Base-by-base conservation (phyloP, 1,139 yeast genomes). In the Meyerozyma smithsonii region DNA sequence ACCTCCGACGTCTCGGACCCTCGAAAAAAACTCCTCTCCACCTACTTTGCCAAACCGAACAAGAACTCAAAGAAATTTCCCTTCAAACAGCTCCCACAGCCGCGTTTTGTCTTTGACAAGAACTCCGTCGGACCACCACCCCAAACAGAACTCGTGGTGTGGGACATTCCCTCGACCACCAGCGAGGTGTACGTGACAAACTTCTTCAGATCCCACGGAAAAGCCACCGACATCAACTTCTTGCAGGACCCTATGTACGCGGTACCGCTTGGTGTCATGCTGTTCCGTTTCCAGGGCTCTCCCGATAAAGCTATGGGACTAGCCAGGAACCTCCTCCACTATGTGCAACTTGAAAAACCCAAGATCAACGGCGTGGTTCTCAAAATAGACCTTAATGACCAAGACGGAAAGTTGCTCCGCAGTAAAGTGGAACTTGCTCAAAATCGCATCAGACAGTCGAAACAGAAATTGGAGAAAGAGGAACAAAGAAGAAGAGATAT, bases 121-220 rank as follows among this genome's bases (percentile, higher is more conserved):
- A 72, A 83, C 51, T 86, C 95, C 0, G 58, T 88, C 18, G 95
- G 95, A 0, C 82, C 84, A 0, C 79, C 82, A 10, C 96, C 96
- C 0, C 74, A 81, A 4, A 67, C 79, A 4, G 87, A 84, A 51
- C 59, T 89, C 28, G 75, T 88, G 2, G 69, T 88, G 6, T 82
- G 88, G 72, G 85, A 83, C 23, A 64, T 82, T 28, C 75, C 62
- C 61, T 75, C 46, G 46, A 74, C 54, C 49, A 75, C 46, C 56
- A 82, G 49, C 59, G 82, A 51, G 61, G 68, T 48, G 15, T 70
- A 49, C 61, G 72, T 49, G 52, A 81, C 43, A 58, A 81, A 81
- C 45, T 79, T 56, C 46, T 56, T 88, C 45, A 69, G 69, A 34
- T 63, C 74, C 28, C 84, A 70, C 59, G 96, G 96, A 3, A 74